These are phyloP conservation scores for Cladosporium sp. DNA, from an alignment of 2,329 filamentous ascomycete genomes.

Conservation along the genomic window DNA sequence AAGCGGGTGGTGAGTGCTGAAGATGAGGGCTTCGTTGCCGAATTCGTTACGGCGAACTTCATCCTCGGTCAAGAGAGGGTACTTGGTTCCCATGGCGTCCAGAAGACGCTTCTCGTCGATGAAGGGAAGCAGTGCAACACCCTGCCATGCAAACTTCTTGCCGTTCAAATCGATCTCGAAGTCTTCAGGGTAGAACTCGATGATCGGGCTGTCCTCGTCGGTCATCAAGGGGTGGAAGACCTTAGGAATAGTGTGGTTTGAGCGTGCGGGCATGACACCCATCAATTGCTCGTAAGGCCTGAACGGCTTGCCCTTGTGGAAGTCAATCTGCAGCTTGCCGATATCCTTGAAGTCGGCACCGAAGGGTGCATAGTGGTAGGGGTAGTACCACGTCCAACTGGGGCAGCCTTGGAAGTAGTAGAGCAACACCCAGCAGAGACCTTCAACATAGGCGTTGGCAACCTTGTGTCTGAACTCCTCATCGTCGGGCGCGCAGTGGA, in stretches of 20 bases:
- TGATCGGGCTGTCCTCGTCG: slow-evolving; percentile 82
- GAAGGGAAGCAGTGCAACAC: slow-evolving; percentile 88
- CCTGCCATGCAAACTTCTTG: slow-evolving; percentile 98
- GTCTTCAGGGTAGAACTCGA: slow-evolving; percentile 95
- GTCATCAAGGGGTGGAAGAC: slow-evolving; percentile 92
- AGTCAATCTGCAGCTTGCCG: slow-evolving; percentile 74
- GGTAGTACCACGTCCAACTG: slow-evolving; percentile 99
- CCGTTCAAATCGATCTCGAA: slow-evolving; percentile 94
- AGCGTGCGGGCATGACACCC: slow-evolving; percentile 93
- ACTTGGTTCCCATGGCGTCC: slow-evolving; percentile 77
- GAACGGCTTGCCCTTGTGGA: slow-evolving; percentile 82
- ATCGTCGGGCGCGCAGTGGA: slow-evolving; percentile 78
- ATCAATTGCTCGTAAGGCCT: slow-evolving; percentile 96
- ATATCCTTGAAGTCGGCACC: slow-evolving; percentile 91
- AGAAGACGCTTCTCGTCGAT: slow-evolving; percentile 90
- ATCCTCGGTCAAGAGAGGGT: slow-evolving; percentile 74
- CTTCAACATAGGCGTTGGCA: slow-evolving; percentile 88
- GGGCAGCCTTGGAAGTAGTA: slow-evolving; percentile 99
- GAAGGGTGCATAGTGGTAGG: slow-evolving; percentile 97
- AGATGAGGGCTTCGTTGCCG: slow-evolving; percentile 78
- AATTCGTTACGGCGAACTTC: slow-evolving; percentile 77
- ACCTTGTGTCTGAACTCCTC: slow-evolving; percentile 86
- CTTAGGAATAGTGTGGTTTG: slow-evolving; percentile 84
- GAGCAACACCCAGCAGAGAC: slow-evolving; percentile 88
- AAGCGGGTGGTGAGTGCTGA: slow-evolving; percentile 81